A percentile compares a stretch with the other conserved stretches of the same genome.
phyloP scores from a whole-genome alignment of 2,329 filamentous ascomycete species.

The Coniochaeta sp. region DNA sequence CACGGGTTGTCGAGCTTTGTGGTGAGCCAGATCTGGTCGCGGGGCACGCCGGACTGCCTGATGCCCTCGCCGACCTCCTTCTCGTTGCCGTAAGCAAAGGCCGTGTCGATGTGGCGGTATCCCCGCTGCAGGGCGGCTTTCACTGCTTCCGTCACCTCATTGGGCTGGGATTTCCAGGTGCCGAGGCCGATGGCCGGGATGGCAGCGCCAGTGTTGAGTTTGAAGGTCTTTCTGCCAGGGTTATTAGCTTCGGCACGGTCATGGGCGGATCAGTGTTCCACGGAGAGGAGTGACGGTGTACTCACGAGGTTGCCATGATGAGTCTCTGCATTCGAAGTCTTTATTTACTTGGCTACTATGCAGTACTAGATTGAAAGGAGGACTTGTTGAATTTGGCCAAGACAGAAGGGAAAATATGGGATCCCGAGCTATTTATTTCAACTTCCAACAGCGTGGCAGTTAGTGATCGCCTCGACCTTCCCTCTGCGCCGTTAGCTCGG shows the following conservation, averaged over 20 bases:
- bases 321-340: constrained; percentile 1
- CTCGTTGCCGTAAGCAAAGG: constrained; percentile 65
- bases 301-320: not conserved
- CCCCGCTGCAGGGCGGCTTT: constrained; percentile 53
- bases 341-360: not conserved
- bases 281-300: constrained; percentile 1
- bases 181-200: constrained; percentile 59
- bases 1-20: constrained; percentile 79
- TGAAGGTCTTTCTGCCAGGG: constrained; percentile 28
- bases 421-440: not conserved
- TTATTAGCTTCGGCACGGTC: not conserved
- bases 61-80: constrained; percentile 56
- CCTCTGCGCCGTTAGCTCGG: not conserved
- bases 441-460: not conserved
- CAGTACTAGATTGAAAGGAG: not conserved
- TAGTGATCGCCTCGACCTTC: not conserved
- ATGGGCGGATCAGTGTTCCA: not conserved
- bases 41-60: constrained; percentile 55
- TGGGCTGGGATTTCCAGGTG: constrained; percentile 45
- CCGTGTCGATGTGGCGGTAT: constrained; percentile 62
- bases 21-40: constrained; percentile 62
- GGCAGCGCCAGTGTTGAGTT: constrained; percentile 44
- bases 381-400: not conserved
- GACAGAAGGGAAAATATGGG: not conserved
- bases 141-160: constrained; percentile 60